A percentile compares a stretch with the other conserved stretches of the same genome.
Conservation (phyloP, 345 rosid genomes). For the Gossypium raimondii region DNA sequence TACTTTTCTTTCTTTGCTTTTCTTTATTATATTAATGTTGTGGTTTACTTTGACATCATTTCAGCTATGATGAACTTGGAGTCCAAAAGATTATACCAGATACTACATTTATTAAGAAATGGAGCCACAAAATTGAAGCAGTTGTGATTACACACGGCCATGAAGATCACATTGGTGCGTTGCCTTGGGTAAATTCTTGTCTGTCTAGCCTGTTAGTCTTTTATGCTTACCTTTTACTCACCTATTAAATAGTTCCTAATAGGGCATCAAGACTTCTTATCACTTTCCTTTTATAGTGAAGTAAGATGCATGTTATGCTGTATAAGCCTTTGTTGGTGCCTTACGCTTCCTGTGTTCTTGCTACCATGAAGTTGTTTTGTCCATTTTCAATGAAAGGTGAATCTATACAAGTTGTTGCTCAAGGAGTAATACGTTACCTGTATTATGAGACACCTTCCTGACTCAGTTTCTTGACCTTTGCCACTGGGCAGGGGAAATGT, state of each 20-base stretch:
- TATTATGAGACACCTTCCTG: neutral
- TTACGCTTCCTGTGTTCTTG: neutral
- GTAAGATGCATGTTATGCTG: neutral
- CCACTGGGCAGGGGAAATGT: neutral
- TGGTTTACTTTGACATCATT: constrained; percentile 17
- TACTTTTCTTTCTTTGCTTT: constrained; percentile 9
- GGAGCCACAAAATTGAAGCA: constrained; percentile 97
- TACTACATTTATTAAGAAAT: constrained; percentile 87
- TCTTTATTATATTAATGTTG: constrained; percentile 17
- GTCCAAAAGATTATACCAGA: constrained; percentile 94
- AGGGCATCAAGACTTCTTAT: neutral
- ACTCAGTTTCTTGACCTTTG: neutral
- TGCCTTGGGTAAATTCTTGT: constrained; percentile 88
- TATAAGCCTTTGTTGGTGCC: constrained; percentile 1
- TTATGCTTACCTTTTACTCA: neutral
- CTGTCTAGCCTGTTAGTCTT: neutral
- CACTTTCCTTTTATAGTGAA: neutral
- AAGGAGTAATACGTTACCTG: neutral
- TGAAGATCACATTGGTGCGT: constrained; percentile 99
- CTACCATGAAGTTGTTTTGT: neutral
- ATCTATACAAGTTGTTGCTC: neutral
- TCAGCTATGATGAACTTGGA: constrained; percentile 90
- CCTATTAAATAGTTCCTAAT: neutral
- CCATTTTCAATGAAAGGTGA: neutral
- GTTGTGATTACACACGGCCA: constrained; percentile 97